Base-by-base conservation (phyloP, 1,284 basidiomycete genomes). In the Microbotryum intermedium region DNA sequence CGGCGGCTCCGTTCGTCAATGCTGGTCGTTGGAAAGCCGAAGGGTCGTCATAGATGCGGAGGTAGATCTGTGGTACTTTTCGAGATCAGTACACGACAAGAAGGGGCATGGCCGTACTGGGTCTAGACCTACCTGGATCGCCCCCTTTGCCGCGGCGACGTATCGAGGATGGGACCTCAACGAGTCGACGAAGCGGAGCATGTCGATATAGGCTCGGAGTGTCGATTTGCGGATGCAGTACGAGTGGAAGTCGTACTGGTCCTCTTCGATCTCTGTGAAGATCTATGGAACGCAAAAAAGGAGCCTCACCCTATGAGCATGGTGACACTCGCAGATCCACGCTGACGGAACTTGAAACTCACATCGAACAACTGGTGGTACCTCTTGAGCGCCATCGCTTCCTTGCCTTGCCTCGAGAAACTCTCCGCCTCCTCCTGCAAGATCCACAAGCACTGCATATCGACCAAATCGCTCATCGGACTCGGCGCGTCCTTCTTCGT, bases 221-320 rank as follows among this genome's bases (percentile, higher is more conserved):
- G 89, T 95, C 73, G 87, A 89, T 71, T 90, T 90, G 50, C 95
- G 84, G 71, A 97, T 72, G 69, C 90, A 89, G 76, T 98, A 99
- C 8, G 86, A 85, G 74, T 99, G 95, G 80, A 98, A 99, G 75
- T 99, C 95, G 71, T 90, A 94, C 76, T 98, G 93, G 73, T 98
- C 95, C 68, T 97, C 91, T 71, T 93, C 89, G 66, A 90, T 83
- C 59, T 89, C 88, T 58, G 87, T 82, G 75, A 95, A 97, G 18
- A 86, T 79, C 84, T 90, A 4, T 18, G 34, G 34, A 30, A 30
- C 29, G 29, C 5, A 30, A 10, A 50, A 44, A 16, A 21, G 11
- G 43, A 44, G 50, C 47, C 23, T 30, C 25, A 57, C 64, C 45
- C 20, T 11, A 39, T 49, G 6, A 39, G 43, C n/a, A 28, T 42